phyloP scores from a whole-genome alignment of 441 rosid genomes.

The Mallotus japonicus region DNA sequence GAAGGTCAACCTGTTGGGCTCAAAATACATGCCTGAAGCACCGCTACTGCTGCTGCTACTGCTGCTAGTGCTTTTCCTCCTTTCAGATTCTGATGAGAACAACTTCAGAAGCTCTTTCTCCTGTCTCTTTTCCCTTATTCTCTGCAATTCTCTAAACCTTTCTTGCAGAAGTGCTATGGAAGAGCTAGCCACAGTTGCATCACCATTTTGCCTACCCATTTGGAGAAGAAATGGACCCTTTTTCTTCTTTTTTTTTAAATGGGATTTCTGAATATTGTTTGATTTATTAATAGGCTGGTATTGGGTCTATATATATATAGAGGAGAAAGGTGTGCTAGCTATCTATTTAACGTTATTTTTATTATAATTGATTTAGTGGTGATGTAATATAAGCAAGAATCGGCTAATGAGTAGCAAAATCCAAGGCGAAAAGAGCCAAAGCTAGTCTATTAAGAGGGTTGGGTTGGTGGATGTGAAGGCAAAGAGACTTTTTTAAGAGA shows the following conservation, averaged over 20 bases:
- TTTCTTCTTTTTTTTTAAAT: neutral
- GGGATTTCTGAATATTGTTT: neutral
- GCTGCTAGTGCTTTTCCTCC: neutral
- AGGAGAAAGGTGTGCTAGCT: conserved; percentile 13
- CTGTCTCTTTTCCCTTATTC: conserved; percentile 54
- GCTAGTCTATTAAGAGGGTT: conserved; percentile 31
- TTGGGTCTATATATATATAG: conserved; percentile 28
- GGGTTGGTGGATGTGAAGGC: conserved; percentile 48
- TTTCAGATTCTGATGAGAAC: conserved; percentile 28
- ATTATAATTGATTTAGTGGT: conserved; percentile 9
- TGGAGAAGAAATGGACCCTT: neutral
- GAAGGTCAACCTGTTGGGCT: conserved; percentile 11
- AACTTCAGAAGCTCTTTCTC: conserved; percentile 51
- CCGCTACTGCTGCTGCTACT: neutral
- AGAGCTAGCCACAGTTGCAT: conserved; percentile 42
- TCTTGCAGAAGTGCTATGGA: conserved; percentile 71
- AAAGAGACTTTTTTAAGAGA: conserved; percentile 39
- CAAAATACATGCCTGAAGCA: conserved; percentile 14
- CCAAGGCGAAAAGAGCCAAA: conserved; percentile 41
- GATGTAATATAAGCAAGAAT: conserved; percentile 34
- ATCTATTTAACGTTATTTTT: conserved; percentile 8
- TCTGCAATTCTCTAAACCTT: conserved; percentile 59
- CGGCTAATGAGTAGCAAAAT: conserved; percentile 31
- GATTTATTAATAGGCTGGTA: neutral
- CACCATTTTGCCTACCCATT: conserved; percentile 51